Base-by-base conservation (phyloP, 495 filamentous ascomycete genomes). In the Echria macrotheca region DNA sequence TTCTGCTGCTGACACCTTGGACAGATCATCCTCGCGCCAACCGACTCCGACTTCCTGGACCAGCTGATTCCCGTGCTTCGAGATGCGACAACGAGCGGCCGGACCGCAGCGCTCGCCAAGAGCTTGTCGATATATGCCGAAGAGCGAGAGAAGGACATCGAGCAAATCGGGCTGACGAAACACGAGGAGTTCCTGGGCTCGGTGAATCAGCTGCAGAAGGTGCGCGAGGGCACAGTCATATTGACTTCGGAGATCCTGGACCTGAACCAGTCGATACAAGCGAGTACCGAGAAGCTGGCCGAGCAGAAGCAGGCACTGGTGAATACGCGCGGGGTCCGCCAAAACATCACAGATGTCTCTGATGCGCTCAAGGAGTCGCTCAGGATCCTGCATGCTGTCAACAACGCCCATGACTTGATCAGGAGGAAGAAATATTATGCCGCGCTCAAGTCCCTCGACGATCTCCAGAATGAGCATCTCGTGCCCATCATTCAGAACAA, bases 151-250 rank as follows among this genome's bases (percentile, higher is more conserved):
- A 65, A 76, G 2, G 89, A 97, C 56, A 97, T 99, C 49, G 94
- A 99, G 69, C 79, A 81, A 10, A 93, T 99, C 53, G 96, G 93
- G 63, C 86, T 91, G 60, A 87, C 83, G 25, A 96, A 96, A 58
- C 93, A 96, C 62, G 91, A 97, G 59, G 93, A 96, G 49, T 99
- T 99, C 60, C 83, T 97, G 25, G 80, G 73, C 18, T 96, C 91
- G 5, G 88, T 97, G 54, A 93, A 91, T 58, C 87, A 95, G 56
- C 80, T 99, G 15, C 87, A 95, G 47, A 81, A 83, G 31, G 89
- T 96, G 15, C 82, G 91, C 40, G 85, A 95, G 66, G 91, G 89
- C 10, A 95, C 91, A 0, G 87, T 91, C 5, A 75, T 78, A 41
- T 68, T 99, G 47, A 96, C 91, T 0, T 77, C 84, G n/a, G 89